These are phyloP conservation scores for Chondrostereum purpureum DNA, from an alignment of 1,284 basidiomycete genomes.

Conservation along the genomic window DNA sequence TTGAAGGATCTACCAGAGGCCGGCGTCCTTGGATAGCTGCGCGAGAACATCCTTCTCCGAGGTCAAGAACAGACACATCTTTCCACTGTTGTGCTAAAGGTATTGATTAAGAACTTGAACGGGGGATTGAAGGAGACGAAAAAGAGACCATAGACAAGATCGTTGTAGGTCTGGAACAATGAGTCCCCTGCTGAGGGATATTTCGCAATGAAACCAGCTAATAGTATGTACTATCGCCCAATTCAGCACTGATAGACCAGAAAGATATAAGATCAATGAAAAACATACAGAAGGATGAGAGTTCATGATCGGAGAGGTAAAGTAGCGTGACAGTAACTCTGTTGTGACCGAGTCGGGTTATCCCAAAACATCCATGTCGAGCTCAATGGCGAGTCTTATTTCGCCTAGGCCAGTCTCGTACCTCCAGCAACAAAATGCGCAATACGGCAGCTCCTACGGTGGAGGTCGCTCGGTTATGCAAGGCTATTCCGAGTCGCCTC, in stretches of 20 bases:
- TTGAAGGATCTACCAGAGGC: slow-evolving; percentile 38
- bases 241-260: no score
- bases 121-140: neutral
- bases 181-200: slow-evolving; percentile 46
- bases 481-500: neutral
- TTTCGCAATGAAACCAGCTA: slow-evolving; percentile 36
- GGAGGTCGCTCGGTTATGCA: neutral
- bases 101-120: slow-evolving; percentile 2
- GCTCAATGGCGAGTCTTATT: neutral
- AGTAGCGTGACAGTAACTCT: neutral
- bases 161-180: slow-evolving; percentile 59
- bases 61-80: slow-evolving; percentile 54
- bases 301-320: slow-evolving; percentile 19
- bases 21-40: slow-evolving; percentile 56
- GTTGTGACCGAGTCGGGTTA: neutral
- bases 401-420: neutral
- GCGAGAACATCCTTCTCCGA: slow-evolving; percentile 42
- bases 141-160: slow-evolving; percentile 42
- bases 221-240: no score
- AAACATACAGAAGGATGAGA: slow-evolving; percentile 25
- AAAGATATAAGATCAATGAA: no score
- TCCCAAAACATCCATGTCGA: neutral
- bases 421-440: neutral
- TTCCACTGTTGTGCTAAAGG: slow-evolving; percentile 63
- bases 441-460: neutral